Evolutionary conservation across 257 asterid species (phyloP).

Genomic region (Petrea volubilis): DNA sequence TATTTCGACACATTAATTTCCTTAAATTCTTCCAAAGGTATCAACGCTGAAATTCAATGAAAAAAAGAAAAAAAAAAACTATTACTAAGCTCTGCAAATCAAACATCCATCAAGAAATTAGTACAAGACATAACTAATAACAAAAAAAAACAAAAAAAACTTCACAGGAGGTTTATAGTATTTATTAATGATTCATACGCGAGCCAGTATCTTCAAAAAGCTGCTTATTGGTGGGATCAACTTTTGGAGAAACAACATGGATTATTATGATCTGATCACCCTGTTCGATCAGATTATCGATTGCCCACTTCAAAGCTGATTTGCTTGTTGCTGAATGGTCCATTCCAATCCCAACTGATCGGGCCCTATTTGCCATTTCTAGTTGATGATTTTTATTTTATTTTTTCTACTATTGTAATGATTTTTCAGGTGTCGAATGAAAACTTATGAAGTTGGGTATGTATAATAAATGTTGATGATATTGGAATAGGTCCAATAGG

Average conservation of each 20-base stretch:
- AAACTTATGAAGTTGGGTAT: neutral
- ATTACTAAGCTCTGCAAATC: too few species aligned
- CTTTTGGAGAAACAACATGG: constrained; percentile 73
- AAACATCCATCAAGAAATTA: neutral
- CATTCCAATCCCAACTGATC: constrained; percentile 67
- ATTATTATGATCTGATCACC: constrained; percentile 60
- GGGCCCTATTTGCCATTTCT: constrained; percentile 44
- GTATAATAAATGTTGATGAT: neutral
- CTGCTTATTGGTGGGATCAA: constrained; percentile 65
- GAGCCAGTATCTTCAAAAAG: constrained; percentile 81
- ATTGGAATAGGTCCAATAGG: neutral
- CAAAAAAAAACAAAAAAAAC: neutral
- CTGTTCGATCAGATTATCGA: constrained; percentile 52
- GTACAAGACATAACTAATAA: neutral
- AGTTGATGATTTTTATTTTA: neutral
- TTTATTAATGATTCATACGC: constrained; percentile 32
- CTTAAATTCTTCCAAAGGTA: constrained; percentile 67
- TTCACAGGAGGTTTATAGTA: too few species aligned
- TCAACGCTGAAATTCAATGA: constrained; percentile 51
- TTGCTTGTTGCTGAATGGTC: constrained; percentile 79
- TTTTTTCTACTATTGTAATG: neutral
- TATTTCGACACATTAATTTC: constrained; percentile 53
- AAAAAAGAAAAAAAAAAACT: neutral
- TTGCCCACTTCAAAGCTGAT: constrained; percentile 66
- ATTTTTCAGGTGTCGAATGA: neutral